These are phyloP conservation scores for Toxoplasma gondii DNA, from an alignment of 169 alveolate genomes.

Conservation along the genomic window DNA sequence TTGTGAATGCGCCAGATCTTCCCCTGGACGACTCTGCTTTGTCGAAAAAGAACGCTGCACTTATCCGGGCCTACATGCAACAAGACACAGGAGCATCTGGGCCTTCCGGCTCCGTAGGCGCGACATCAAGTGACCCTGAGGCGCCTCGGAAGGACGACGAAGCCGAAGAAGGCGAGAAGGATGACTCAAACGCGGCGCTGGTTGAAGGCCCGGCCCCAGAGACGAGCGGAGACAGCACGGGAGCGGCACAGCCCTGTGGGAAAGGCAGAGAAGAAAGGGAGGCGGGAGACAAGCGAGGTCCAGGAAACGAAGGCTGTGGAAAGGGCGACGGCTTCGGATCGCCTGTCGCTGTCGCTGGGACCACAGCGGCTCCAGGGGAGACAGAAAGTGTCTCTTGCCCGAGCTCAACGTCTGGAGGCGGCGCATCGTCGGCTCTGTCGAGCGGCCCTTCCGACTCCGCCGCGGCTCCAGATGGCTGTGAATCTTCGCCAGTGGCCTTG, in stretches of 20 bases:
- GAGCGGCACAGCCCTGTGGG: neutral
- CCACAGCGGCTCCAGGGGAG: no score
- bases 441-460: no score
- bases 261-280: neutral
- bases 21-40: slow-evolving; percentile 50
- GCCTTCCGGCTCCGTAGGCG: neutral
- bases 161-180: neutral
- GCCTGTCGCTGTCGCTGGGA: neutral
- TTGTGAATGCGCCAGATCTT: slow-evolving; percentile 45
- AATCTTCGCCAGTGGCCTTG: neutral
- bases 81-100: slow-evolving; percentile 32
- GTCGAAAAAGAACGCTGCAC: slow-evolving; percentile 1
- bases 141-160: neutral
- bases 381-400: no score
- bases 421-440: neutral
- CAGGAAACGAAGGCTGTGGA: neutral
- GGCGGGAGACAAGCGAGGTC: neutral
- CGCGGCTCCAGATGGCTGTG: neutral
- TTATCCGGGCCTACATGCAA: slow-evolving; percentile 45
- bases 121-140: neutral
- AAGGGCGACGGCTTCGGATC: neutral
- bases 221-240: neutral
- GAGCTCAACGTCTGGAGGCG: no score
- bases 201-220: neutral
- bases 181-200: neutral